phyloP scores from a whole-genome alignment of 371 early-diverging fungal genomes.

The Chytridium lagenaria region DNA sequence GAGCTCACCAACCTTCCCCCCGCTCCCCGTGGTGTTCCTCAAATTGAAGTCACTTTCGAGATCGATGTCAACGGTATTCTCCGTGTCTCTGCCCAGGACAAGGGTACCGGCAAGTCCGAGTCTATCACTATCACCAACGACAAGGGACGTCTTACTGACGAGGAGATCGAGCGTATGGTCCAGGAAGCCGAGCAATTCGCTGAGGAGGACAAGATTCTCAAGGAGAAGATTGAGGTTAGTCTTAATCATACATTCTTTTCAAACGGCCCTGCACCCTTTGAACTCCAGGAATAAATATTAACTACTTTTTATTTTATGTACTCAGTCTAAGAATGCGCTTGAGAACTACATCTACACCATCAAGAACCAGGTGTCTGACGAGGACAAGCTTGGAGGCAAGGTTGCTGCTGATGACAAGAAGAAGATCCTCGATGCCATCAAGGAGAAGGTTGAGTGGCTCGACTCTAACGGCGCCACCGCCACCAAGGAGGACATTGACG shows the following conservation, averaged over 20 bases:
- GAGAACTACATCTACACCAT: constrained; percentile 84
- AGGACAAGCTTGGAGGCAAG: constrained; percentile 63
- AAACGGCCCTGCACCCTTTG: no score
- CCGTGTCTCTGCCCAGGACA: constrained; percentile 69
- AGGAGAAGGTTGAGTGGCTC: constrained; percentile 67
- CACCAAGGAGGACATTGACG: constrained; percentile 78
- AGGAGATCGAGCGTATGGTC: constrained; percentile 68
- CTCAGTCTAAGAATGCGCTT: constrained; percentile 57
- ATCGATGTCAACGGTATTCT: constrained; percentile 74
- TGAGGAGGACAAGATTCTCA: constrained; percentile 57
- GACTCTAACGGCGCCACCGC: constrained; percentile 57
- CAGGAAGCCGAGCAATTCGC: constrained; percentile 66
- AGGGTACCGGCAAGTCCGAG: constrained; percentile 64
- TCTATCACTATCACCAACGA: constrained; percentile 67
- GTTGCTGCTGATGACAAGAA: constrained; percentile 65
- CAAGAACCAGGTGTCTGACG: constrained; percentile 81
- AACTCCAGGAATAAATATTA: no score
- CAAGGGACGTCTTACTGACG: constrained; percentile 63
- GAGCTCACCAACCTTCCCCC: constrained; percentile 87
- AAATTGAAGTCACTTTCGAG: constrained; percentile 76
- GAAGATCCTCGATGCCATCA: constrained; percentile 59
- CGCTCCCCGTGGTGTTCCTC: constrained; percentile 88
- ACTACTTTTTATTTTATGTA: not conserved
- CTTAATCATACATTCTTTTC: not conserved
- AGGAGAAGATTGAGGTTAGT: constrained; percentile 54